Percentiles rank a stretch among this genome's conserved stretches.
phyloP scores from a whole-genome alignment of 352 stramenopile genomes.

The Phytophthora palmivora region DNA sequence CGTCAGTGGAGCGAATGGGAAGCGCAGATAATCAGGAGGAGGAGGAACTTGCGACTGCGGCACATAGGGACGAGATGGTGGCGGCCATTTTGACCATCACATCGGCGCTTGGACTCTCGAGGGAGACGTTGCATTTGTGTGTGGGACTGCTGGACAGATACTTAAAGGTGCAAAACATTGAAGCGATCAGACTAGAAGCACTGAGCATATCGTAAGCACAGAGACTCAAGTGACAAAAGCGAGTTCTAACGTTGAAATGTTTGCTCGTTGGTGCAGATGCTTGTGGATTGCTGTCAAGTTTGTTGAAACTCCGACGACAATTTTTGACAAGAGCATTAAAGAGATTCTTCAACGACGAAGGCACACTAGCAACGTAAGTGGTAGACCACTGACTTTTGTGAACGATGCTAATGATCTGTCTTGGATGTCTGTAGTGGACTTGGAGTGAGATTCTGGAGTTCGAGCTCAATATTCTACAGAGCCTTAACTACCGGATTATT shows the following conservation, averaged over 20 bases:
- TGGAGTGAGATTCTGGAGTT: conserved; percentile 66
- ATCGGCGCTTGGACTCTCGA: conserved; percentile 59
- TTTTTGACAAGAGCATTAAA: conserved; percentile 66
- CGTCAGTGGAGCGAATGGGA: conserved; percentile 24
- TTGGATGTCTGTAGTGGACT: conserved; percentile 67
- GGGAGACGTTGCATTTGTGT: conserved; percentile 68
- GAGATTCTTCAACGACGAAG: conserved; percentile 63
- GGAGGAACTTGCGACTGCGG: conserved; percentile 35
- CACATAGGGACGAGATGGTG: conserved; percentile 71
- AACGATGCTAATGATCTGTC: conserved; percentile 7
- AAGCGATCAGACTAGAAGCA: conserved; percentile 46
- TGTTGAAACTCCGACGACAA: conserved; percentile 64
- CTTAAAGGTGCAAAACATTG: conserved; percentile 33
- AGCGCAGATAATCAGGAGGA: conserved; percentile 11
- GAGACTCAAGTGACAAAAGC: background rate
- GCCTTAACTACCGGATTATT: conserved; percentile 67
- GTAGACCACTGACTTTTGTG: background rate
- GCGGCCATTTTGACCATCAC: conserved; percentile 71
- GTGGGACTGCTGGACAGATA: conserved; percentile 67
- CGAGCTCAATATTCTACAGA: conserved; percentile 51
- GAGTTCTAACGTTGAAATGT: conserved; percentile 1
- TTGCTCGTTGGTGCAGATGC: conserved; percentile 44
- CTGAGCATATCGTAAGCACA: conserved; percentile 65
- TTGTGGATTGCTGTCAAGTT: conserved; percentile 83
- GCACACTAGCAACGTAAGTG: conserved; percentile 67